A percentile compares a stretch with the other conserved stretches of the same genome.
These are phyloP conservation scores for Boletus sp. DNA, from an alignment of 768 basidiomycete genomes.

Conservation along the genomic window DNA sequence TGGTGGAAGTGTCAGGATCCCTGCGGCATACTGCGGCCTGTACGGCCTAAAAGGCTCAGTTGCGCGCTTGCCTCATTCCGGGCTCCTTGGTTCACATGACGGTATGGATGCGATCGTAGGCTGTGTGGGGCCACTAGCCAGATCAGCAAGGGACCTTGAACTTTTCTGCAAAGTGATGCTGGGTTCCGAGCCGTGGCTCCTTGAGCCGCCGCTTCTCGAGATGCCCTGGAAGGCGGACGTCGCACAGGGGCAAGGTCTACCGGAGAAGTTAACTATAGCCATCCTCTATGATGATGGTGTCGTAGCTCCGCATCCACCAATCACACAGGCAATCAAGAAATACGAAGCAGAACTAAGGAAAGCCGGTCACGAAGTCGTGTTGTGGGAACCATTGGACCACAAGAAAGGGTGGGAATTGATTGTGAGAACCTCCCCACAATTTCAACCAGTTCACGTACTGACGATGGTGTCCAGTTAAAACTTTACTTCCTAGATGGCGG, in stretches of 20 bases:
- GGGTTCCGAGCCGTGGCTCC: conserved; percentile 44
- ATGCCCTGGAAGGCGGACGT: conserved; percentile 48
- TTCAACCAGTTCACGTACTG: conserved; percentile 13
- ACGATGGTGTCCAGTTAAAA: conserved; percentile 32
- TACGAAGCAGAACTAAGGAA: conserved; percentile 39
- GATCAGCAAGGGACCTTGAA: conserved; percentile 47
- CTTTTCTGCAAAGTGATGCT: conserved; percentile 50
- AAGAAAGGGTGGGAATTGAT: conserved; percentile 46
- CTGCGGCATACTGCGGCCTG: conserved; percentile 41
- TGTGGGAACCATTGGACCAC: conserved; percentile 47
- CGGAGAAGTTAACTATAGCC: conserved; percentile 43
- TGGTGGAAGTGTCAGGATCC: conserved; percentile 46
- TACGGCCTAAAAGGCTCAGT: conserved; percentile 49
- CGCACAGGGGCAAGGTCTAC: conserved; percentile 37
- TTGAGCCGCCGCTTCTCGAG: conserved; percentile 45
- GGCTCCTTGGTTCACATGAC: conserved; percentile 47
- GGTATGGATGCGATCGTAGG: conserved; percentile 56
- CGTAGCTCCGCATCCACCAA: conserved; percentile 50
- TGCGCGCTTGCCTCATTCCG: conserved; percentile 50
- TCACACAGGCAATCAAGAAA: conserved; percentile 39
- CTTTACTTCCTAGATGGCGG: conserved; percentile 53
- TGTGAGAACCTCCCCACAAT: conserved; percentile 26
- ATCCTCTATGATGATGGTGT: conserved; percentile 52
- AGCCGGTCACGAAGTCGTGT: conserved; percentile 52
- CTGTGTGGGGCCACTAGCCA: conserved; percentile 47